Base-by-base conservation (phyloP, 371 early-diverging fungal species). In the Homolaphlyctis polyrhiza region DNA sequence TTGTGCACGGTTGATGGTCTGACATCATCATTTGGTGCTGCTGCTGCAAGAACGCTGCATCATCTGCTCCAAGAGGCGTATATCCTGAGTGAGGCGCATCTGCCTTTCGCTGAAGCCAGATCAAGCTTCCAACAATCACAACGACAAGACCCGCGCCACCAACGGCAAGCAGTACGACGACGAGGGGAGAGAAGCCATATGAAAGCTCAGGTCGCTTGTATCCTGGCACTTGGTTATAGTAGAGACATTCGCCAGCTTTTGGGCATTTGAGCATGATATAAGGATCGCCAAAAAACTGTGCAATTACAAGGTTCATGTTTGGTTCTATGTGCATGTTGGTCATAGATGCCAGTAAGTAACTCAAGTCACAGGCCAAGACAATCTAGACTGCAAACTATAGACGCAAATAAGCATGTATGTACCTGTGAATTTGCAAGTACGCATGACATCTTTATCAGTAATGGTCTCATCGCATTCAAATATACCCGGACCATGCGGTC, bases 151-250 rank as follows among this genome's bases (percentile, higher is more conserved):
- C 64, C 13, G 64, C 59, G 4, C 70, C 73, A 28, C 61, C 62
- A 1, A 62, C 65, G 30, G 60, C 32, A 60, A 75, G 57, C 54
- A 67, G 47, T 1, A 34, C 61, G 35, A 77, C 69, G 16, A 70
- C 36, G 13, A 63, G 35, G 43, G 66, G 57, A 36, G 64, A 62
- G 63, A 68, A 67, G 11, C 47, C 43, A 2, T 65, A 43, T 25
- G 51, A 36, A 11, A 63, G 62, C n/a, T 27, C 36, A 13, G 70
- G 71, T 0, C 64, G 67, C 21, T 35, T 49, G 61, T 72, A 91
- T 18, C 90, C 92, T 8, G 96, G 96, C 0, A 94, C 85, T 76
- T 91, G 88, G 5, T 89, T 87, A 63, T 90, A 89, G 71, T 94
- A 93, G 35, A 94, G 62, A 68, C 95, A 96, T 71, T 94, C 94